These are phyloP conservation scores for Arthrobotrys sinensis DNA, from an alignment of 2,329 filamentous ascomycete genomes.

Conservation along the genomic window DNA sequence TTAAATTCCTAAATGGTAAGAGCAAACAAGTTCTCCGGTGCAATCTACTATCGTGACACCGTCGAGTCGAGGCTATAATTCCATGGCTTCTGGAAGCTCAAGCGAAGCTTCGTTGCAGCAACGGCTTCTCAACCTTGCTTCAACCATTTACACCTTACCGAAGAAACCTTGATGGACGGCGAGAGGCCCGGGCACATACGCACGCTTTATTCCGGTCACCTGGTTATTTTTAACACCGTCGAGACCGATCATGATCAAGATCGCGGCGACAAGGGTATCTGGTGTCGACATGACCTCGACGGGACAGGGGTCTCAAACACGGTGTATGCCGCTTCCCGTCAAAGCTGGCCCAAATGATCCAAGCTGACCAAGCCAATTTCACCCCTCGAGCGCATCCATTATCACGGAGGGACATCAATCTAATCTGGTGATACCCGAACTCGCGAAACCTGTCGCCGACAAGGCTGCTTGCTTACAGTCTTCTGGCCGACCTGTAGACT, in stretches of 20 bases:
- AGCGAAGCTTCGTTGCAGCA: constrained; percentile 12
- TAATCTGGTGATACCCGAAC: constrained; percentile 48
- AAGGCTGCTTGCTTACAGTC: constrained; percentile 24
- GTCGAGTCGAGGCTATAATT: not conserved
- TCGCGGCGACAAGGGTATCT: constrained; percentile 19
- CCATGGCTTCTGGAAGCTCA: constrained; percentile 25
- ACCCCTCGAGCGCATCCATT: constrained; percentile 5
- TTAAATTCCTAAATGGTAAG: not conserved
- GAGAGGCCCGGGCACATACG: not conserved
- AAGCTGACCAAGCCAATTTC: not conserved
- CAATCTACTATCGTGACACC: constrained; percentile 30
- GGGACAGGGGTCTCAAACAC: constrained; percentile 43
- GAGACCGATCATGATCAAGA: constrained; percentile 15
- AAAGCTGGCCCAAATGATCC: constrained; percentile 2
- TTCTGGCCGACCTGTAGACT: not conserved
- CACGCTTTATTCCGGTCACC: constrained; percentile 24
- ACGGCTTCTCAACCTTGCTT: not conserved
- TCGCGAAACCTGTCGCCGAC: constrained; percentile 36
- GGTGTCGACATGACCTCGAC: constrained; percentile 23
- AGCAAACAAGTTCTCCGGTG: not conserved
- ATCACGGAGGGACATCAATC: constrained; percentile 4
- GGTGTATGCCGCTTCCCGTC: constrained; percentile 40
- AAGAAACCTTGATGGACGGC: not conserved
- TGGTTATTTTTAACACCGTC: constrained; percentile 10
- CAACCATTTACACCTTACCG: not conserved